Evolutionary conservation across 1,139 yeast genomes (phyloP).

Genomic region (Pichia kudriavzevii): DNA sequence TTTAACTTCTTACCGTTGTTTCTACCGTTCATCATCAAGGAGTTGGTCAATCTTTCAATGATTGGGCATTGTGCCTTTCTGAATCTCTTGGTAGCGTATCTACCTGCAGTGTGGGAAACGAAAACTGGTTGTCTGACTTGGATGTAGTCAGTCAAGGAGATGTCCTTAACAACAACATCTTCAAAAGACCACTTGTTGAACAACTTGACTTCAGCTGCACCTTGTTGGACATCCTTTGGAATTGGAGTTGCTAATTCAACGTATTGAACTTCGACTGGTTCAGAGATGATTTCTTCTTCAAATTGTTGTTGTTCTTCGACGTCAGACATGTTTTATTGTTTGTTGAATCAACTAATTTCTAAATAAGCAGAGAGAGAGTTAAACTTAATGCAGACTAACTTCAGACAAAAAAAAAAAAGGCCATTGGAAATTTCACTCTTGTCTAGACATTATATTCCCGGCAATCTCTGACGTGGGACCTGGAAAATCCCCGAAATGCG

Average conservation of each 20-base stretch:
- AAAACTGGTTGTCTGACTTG: slow-evolving; percentile 97
- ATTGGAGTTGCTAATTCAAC: slow-evolving; percentile 89
- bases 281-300: slow-evolving; percentile 20
- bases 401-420: no score
- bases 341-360: neutral
- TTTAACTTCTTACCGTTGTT: slow-evolving; percentile 99
- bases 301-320: slow-evolving; percentile 21
- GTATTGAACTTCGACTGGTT: slow-evolving; percentile 42
- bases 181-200: slow-evolving; percentile 99
- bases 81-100: slow-evolving; percentile 99
- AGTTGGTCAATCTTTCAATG: slow-evolving; percentile 98
- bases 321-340: slow-evolving; percentile 28
- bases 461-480: no score
- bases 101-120: slow-evolving; percentile 99
- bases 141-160: slow-evolving; percentile 96
- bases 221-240: slow-evolving; percentile 95
- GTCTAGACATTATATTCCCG: no score
- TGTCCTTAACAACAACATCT: slow-evolving; percentile 95
- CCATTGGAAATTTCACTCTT: no score
- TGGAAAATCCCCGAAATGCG: no score
- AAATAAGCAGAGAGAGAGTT: neutral
- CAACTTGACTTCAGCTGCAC: slow-evolving; percentile 92
- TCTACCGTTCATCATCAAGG: slow-evolving; percentile 99
- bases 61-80: slow-evolving; percentile 99
- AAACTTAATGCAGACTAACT: no score